Base-by-base conservation (phyloP, 202 grass and related monocot species). In the Panicum virgatum region DNA sequence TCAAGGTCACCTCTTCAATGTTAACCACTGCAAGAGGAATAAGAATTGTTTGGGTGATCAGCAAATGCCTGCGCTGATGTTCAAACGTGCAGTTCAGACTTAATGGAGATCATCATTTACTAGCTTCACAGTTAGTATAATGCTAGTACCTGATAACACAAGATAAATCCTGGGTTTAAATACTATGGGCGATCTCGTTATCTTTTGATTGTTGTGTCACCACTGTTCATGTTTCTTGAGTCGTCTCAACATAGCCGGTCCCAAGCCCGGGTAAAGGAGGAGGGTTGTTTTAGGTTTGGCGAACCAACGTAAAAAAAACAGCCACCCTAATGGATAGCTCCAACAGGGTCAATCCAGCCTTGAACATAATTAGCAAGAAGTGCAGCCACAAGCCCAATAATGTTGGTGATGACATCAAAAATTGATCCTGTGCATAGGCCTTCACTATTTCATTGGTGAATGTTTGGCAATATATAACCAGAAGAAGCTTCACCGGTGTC, bases 361-460 rank as follows among this genome's bases (percentile, higher is more conserved):
- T 82, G 12, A 18, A 92, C 62, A 86, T 97, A 92, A 56, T 86
- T 87, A 46, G 92, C 86, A 69, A 94, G 88, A 75, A 97, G 83
- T 30, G 86, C 90, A 6, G 88, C 92, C 48, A 92, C 86, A 62
- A 92, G 85, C 53, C 90, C 94, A 76, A 91, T 91, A 32, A 91
- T 2, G 42, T 94, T 92, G 44, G 92, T 94, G 66, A 92, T 91
- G 1, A 91, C 88, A 73, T 97, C 81, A 69, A 97, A 97, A 75
- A 92, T 66, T 94, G 88, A 87, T 97, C 88, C 46, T 92, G 90
- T 5, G 90, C 92, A 80, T 91, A 97, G 8, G 84, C 92, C 78
- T 97, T 91, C 63, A 91, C 92, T 9, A 92, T 94, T 85, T 97
- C 88, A 68, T 91, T 94, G 38, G 88, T 91, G 60, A 94, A 94